Base-by-base conservation (phyloP, 2,329 filamentous ascomycete genomes). In the Gnomoniopsis smithogilvyi region DNA sequence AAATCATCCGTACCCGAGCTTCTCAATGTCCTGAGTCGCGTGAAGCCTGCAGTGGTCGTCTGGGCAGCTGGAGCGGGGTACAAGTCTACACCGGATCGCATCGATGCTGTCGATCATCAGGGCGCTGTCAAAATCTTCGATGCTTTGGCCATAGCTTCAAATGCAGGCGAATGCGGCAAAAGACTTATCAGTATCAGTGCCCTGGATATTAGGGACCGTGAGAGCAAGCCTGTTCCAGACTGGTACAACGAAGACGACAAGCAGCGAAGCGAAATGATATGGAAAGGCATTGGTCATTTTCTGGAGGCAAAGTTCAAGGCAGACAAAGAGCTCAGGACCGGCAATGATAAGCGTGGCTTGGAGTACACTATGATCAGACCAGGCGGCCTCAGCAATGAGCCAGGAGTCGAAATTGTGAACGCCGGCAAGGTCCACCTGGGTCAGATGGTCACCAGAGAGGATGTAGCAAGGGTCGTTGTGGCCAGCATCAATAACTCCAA, bases 121-220 rank as follows among this genome's bases (percentile, higher is more conserved):
- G 77, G 73, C 14, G 78, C 77, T 4, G 74, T 80, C 60, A 71
- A 72, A 58, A 70, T 70, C 62, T 78, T 80, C 67, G 74, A 79
- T 41, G 78, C 78, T 1, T 70, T 75, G 1, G 72, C 73, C 6
- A 66, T 70, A 14, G 70, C 73, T 1, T 52, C 53, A 2, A n/a
- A 54, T 1, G 72, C 73, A 6, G 65, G 71, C 17, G 71, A 73
- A 10, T 46, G 51, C 14, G 72, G 74, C 0, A 76, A 73, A 59
- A 68, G 78, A n/a, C 77, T 78, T 61, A 68, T 81, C 58, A 73
- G 76, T 52, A 72, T 80, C 55, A 78, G 75, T 8, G 76, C 78
- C 0, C 65, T 79, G 1, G 74, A 79, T 62, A 70, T 78, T 21
- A 67, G 79, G 21, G 76, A 78, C 66, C 68, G 71, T 1, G 69